Conservation (phyloP, 441 rosid species). For the Arabidopsis hybrid region DNA sequence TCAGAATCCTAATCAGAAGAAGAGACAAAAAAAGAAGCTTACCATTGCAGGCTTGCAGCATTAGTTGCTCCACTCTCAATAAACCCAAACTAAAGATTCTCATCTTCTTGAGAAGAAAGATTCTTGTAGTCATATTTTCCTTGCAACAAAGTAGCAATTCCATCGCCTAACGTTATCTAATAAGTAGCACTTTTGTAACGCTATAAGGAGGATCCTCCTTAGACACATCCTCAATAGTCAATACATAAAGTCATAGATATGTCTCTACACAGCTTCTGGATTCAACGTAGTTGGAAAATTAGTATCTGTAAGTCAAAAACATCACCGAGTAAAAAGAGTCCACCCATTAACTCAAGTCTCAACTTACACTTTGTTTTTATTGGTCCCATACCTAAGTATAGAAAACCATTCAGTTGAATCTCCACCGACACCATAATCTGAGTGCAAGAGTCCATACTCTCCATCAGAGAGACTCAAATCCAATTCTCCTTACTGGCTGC, state of each 20-base stretch:
- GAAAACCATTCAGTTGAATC: background rate
- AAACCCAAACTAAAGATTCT: background rate
- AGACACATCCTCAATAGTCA: background rate
- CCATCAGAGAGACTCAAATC: slow-evolving; percentile 1
- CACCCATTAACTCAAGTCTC: background rate
- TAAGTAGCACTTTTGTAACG: background rate
- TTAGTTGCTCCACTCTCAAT: background rate
- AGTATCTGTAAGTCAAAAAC: background rate
- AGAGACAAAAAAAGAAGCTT: background rate
- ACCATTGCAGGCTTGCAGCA: background rate
- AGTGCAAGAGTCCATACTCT: background rate
- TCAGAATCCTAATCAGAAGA: background rate
- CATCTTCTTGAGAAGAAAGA: background rate
- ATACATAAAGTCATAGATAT: background rate
- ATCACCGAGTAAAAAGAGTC: background rate
- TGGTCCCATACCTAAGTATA: background rate
- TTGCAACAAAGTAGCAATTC: background rate
- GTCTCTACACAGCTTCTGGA: background rate
- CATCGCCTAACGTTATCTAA: background rate
- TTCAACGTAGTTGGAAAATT: background rate
- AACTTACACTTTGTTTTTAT: background rate
- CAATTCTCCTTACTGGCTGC: slow-evolving; percentile 4
- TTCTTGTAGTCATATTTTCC: background rate
- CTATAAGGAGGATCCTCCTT: background rate
- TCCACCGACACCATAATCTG: slow-evolving; percentile 10